Evolutionary conservation across 2,329 filamentous ascomycete species (phyloP).

Genomic region (Nothophoma quercina): DNA sequence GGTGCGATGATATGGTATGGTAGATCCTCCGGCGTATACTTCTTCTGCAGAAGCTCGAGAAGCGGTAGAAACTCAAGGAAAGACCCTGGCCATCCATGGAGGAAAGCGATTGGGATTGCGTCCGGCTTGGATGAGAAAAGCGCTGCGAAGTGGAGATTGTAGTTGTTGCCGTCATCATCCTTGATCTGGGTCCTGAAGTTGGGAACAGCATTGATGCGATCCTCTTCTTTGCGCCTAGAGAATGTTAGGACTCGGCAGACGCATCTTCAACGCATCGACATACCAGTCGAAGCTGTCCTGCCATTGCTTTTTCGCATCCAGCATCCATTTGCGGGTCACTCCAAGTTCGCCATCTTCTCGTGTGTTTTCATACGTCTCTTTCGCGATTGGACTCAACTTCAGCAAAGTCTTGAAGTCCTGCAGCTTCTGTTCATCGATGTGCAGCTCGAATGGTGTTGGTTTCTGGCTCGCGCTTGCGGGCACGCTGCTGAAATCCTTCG

Average conservation of each 20-base stretch:
- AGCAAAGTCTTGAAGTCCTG: conserved; percentile 41
- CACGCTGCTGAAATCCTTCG: conserved; percentile 24
- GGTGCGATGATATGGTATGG: conserved; percentile 67
- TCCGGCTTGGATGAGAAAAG: conserved; percentile 61
- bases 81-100: conserved; percentile 65
- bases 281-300: conserved; percentile 47
- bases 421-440: conserved; percentile 37
- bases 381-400: conserved; percentile 39
- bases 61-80: conserved; percentile 65
- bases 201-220: conserved; percentile 58
- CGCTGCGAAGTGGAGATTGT: conserved; percentile 62
- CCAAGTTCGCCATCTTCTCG: conserved; percentile 40
- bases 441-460: conserved; percentile 35
- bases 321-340: conserved; percentile 42
- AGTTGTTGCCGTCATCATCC: conserved; percentile 47
- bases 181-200: conserved; percentile 57
- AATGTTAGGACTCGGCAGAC: neutral
- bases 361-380: conserved; percentile 40
- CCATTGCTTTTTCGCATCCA: conserved; percentile 41
- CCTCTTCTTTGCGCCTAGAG: conserved; percentile 49
- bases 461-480: conserved; percentile 25
- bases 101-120: conserved; percentile 60
- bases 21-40: conserved; percentile 59
- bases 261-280: neutral
- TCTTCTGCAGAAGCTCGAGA: conserved; percentile 55